These are phyloP conservation scores for Pseudevernia furfuracea DNA, from an alignment of 495 filamentous ascomycete genomes.

Conservation along the genomic window DNA sequence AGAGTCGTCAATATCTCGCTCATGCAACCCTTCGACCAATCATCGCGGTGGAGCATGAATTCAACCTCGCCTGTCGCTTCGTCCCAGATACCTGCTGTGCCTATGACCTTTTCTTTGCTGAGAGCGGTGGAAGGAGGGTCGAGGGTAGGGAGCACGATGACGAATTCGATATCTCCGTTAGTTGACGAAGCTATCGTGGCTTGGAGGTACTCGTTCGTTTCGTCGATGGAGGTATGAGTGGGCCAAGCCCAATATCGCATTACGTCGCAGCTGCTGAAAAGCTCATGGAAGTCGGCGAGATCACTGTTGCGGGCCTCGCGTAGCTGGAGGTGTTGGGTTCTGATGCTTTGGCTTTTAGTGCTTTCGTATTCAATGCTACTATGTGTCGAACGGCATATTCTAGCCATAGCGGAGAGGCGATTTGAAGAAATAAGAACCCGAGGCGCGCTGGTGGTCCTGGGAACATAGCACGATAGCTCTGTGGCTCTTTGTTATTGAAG, in stretches of 20 bases:
- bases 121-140: background rate
- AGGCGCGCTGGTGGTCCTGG: background rate
- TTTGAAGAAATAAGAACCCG: too few species aligned
- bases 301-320: constrained; percentile 13
- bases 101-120: constrained; percentile 11
- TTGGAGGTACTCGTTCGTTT: constrained; percentile 59
- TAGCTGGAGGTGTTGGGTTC: constrained; percentile 8
- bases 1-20: constrained; percentile 12
- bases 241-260: constrained; percentile 22
- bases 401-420: background rate
- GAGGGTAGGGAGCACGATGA: constrained; percentile 14
- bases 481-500: background rate
- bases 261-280: constrained; percentile 16
- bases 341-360: background rate
- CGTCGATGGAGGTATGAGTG: constrained; percentile 9
- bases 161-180: constrained; percentile 33
- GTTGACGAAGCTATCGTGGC: constrained; percentile 72
- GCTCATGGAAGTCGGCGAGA: constrained; percentile 15
- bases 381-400: background rate
- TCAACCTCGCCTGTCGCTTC: constrained; percentile 14
- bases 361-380: background rate
- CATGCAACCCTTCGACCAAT: constrained; percentile 20
- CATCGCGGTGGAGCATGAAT: constrained; percentile 17
- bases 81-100: constrained; percentile 20
- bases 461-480: background rate